These are phyloP conservation scores for Aspergillus ochraceoroseus DNA, from an alignment of 2,329 filamentous ascomycete species.

Conservation along the genomic window DNA sequence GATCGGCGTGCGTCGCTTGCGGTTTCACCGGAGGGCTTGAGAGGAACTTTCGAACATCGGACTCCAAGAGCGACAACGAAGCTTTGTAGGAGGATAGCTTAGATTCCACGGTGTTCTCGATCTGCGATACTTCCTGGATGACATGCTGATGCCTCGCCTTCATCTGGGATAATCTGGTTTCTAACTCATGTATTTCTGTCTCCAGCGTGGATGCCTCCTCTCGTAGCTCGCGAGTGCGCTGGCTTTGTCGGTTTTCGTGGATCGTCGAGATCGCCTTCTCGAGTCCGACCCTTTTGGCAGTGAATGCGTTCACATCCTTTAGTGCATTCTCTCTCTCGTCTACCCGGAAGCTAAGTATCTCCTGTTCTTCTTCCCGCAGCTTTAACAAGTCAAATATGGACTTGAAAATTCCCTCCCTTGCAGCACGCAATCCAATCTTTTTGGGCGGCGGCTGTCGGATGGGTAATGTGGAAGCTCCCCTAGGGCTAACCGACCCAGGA, in stretches of 20 bases:
- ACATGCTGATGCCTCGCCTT: conserved; percentile 52
- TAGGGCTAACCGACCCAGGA: conserved; percentile 29
- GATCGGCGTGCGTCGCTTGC: conserved; percentile 25
- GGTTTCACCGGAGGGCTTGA: conserved; percentile 44
- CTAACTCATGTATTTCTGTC: conserved; percentile 54
- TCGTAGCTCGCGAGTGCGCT: conserved; percentile 44
- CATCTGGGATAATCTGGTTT: conserved; percentile 53
- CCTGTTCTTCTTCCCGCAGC: conserved; percentile 55
- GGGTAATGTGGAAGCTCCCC: conserved; percentile 36
- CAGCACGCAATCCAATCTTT: conserved; percentile 50
- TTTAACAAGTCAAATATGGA: conserved; percentile 54
- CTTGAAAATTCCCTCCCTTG: conserved; percentile 53
- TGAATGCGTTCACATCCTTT: conserved; percentile 50
- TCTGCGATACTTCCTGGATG: conserved; percentile 48
- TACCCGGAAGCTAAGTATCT: conserved; percentile 46
- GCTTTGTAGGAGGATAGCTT: conserved; percentile 56
- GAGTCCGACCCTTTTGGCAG: conserved; percentile 48
- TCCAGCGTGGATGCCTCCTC: conserved; percentile 51
- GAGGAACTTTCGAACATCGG: conserved; percentile 52
- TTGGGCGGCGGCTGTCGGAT: conserved; percentile 39
- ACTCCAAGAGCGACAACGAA: conserved; percentile 53
- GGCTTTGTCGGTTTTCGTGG: conserved; percentile 44
- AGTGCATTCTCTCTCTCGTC: conserved; percentile 46
- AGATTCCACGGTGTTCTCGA: conserved; percentile 55
- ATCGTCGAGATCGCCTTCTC: conserved; percentile 50